A percentile compares a stretch with the other conserved stretches of the same genome.
phyloP scores from a whole-genome alignment of 1,139 yeast species.

The Hansenula anomala region DNA sequence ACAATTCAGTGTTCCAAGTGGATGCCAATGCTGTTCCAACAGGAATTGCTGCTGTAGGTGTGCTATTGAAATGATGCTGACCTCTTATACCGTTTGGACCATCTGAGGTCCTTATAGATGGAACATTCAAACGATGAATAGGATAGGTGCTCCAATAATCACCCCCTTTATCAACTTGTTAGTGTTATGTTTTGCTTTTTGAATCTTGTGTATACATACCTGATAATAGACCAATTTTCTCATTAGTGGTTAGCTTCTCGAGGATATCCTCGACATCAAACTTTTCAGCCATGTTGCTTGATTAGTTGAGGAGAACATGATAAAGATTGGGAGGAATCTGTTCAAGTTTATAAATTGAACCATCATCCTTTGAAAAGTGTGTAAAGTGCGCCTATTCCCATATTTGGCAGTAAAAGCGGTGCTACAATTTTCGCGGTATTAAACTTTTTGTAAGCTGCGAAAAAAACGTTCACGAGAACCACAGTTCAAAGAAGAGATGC shows the following conservation, averaged over 20 bases:
- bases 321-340: too few relatives aligned
- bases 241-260: slow-evolving; percentile 39
- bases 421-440: too few relatives aligned
- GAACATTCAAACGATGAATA: slow-evolving; percentile 40
- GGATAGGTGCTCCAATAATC: slow-evolving; percentile 56
- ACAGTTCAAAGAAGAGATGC: too few relatives aligned
- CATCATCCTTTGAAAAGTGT: too few relatives aligned
- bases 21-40: slow-evolving; percentile 34
- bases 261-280: slow-evolving; percentile 42
- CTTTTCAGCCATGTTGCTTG: slow-evolving; percentile 1
- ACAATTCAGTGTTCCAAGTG: slow-evolving; percentile 35
- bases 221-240: slow-evolving; percentile 44
- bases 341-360: too few relatives aligned
- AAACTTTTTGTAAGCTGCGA: too few relatives aligned
- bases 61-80: slow-evolving; percentile 39
- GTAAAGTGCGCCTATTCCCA: too few relatives aligned
- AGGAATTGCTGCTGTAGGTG: slow-evolving; percentile 48
- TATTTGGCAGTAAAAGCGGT: too few relatives aligned
- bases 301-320: too few relatives aligned
- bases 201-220: slow-evolving; percentile 27
- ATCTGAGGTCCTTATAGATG: slow-evolving; percentile 35
- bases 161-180: too few relatives aligned
- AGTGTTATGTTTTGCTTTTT: slow-evolving; percentile 7
- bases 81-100: slow-evolving; percentile 57
- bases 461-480: too few relatives aligned